Base-by-base conservation (phyloP, 345 rosid species). In the Syzygium grande region DNA sequence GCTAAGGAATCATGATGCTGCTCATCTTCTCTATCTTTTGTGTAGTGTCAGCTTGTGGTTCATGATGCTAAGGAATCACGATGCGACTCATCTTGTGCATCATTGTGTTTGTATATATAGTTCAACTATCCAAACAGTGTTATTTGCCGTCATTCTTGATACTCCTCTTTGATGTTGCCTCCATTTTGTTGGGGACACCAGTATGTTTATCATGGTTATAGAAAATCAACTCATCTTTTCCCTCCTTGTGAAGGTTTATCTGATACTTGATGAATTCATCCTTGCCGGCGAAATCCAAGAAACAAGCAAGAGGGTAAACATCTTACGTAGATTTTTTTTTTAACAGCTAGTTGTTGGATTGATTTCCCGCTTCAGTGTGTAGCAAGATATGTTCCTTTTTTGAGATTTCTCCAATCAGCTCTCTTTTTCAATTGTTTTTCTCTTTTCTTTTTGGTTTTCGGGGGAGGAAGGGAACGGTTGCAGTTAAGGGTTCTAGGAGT, bases 211-310 rank as follows among this genome's bases (percentile, higher is more conserved):
- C 1, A 29, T n/a, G 34, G 58, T 84, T 11, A 25, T 51, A 25
- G 58, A 84, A 51, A 11, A 6, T 51, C 61, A 68, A 43, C 55
- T 23, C 80, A 51, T 53, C 52, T 46, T 86, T 86, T 73, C 59
- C 12, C 85, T 14, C 41, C 27, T 38, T 73, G 43, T 63, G 51
- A 88, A 96, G 98, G 99, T 97, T 30, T 97, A 97, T 92, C 91
- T 97, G 90, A 95, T 97, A 87, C 99, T 97, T n/a, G 99, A 96
- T 83, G 99, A 97, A 88, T 97, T 97, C 94, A 97, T 97, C 91
- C 99, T 97, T 88, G 99, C 98, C 30, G 99, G 99, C n/a, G 99
- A 97, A 90, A 98, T 97, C 38, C 99, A 97, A 94, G 99, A 97
- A 94, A 98, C 99, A 88, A 98, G 99, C 96, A 98, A 97, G 92